These are phyloP conservation scores for Fraxinus americana DNA, from an alignment of 257 asterid species.

Conservation along the genomic window DNA sequence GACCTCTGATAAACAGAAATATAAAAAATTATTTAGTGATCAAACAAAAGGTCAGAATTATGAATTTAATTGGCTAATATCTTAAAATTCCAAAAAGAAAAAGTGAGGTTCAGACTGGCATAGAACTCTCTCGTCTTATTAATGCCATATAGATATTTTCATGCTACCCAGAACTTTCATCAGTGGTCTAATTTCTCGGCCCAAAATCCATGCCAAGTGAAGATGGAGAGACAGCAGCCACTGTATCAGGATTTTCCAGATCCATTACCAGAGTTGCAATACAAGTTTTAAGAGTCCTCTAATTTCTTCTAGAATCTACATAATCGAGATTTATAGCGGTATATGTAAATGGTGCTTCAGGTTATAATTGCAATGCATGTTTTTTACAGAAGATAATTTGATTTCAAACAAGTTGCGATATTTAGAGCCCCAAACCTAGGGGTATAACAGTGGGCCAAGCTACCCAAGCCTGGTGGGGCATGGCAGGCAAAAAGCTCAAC, in stretches of 20 bases:
- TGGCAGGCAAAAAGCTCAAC: not conserved
- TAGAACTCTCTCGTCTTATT: not conserved
- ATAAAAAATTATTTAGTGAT: not conserved
- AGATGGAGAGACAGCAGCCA: not conserved
- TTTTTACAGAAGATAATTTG: not conserved
- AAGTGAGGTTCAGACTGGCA: not conserved
- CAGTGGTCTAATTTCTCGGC: not conserved
- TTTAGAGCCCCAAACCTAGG: not conserved
- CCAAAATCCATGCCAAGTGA: not conserved
- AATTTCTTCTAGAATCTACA: not conserved
- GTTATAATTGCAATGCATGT: not conserved
- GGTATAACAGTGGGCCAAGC: not conserved
- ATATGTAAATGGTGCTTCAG: not conserved
- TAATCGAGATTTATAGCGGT: not conserved
- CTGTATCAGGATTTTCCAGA: not conserved
- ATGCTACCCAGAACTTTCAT: not conserved
- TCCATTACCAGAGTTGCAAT: not conserved
- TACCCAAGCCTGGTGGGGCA: not conserved
- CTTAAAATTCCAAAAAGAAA: not conserved
- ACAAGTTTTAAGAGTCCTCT: not conserved
- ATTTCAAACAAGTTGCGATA: not conserved
- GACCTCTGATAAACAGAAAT: slow-evolving; percentile 67
- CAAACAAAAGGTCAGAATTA: slow-evolving; percentile 8
- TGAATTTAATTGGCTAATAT: not conserved
- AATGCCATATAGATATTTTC: not conserved